Evolutionary conservation across 176 grass and related monocot species (phyloP), one percentile per base, ranked within the genome.

Genomic region (Musa troglodytarum): DNA sequence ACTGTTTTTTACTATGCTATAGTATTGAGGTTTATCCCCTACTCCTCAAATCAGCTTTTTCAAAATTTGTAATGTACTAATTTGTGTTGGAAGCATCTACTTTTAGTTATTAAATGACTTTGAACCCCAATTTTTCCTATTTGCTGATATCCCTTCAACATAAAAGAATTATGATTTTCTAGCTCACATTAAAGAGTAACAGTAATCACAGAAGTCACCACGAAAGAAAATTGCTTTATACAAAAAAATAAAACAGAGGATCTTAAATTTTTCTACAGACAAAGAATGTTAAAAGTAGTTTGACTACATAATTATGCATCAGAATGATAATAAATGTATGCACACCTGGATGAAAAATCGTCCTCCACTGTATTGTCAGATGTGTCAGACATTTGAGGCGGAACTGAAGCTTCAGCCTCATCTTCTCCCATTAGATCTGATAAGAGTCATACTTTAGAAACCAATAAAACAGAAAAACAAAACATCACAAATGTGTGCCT

Each of bases 261-360:
- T 61, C 20, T 21, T 20, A 61, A 21, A 0, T 19, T 61, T 7
- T 17, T n/a, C 17, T 8, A 61, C n/a, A 61, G 16, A 17, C 16
- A 61, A 59, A 59, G 15, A 8, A 61, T 17, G 13, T 61, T 43
- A 43, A 20, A 19, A 16, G 13, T 17, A 16, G 13, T 57, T 57
- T 57, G 55, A 57, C 13, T 57, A 19, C 13, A 16, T 57, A 17
- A 19, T 4, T 4, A 57, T 17, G 14, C 55, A 57, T 57, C 17
- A 57, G 14, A 57, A 43, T 43, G 34, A 43, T 43, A 43, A 0
- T 26, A 26, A 54, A 68, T 21, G 3, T 51, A 14, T 26, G 52
- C 61, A 72, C 79, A 99, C 95, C 95, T 93, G 79, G 95, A 99
- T 87, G 95, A 99, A 20, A 99, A 84, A 82, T 99, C 95, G 88